phyloP scores from a whole-genome alignment of 2,329 filamentous ascomycete species.

The Cladophialophora chaetospira region DNA sequence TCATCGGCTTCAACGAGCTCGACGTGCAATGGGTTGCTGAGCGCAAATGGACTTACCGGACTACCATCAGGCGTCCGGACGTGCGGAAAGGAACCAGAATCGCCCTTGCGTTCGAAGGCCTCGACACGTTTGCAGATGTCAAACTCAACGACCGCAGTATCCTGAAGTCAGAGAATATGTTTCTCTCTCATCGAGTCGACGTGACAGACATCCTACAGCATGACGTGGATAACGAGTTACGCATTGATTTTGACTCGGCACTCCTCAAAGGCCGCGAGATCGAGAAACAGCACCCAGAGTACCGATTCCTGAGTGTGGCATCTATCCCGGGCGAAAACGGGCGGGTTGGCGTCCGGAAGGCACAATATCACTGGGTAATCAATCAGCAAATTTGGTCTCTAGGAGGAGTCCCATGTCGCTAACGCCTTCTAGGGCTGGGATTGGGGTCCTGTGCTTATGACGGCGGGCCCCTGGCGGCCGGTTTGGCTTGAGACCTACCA shows the following conservation, averaged over 20 bases:
- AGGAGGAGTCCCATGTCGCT: neutral
- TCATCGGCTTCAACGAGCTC: neutral
- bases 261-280: slow-evolving; percentile 2
- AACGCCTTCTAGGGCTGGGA: slow-evolving; percentile 56
- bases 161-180: slow-evolving; percentile 77
- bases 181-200: slow-evolving; percentile 69
- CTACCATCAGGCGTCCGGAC: neutral
- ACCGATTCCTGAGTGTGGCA: neutral
- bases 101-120: slow-evolving; percentile 70
- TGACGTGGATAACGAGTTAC: slow-evolving; percentile 32
- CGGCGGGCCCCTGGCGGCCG: slow-evolving; percentile 66
- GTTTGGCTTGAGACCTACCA: slow-evolving; percentile 65
- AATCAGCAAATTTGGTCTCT: neutral
- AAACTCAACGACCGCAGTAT: slow-evolving; percentile 67
- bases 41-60: neutral
- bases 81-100: slow-evolving; percentile 37
- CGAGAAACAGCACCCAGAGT: slow-evolving; percentile 2
- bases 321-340: neutral
- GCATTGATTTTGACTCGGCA: neutral
- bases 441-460: slow-evolving; percentile 66
- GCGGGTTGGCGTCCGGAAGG: slow-evolving; percentile 50
- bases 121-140: slow-evolving; percentile 78
- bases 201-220: slow-evolving; percentile 12
- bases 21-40: neutral
- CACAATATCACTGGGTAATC: slow-evolving; percentile 64